A percentile compares a stretch with the other conserved stretches of the same genome.
Conservation (phyloP, 2,329 filamentous ascomycete species). For the Sphaerostilbella broomeana region DNA sequence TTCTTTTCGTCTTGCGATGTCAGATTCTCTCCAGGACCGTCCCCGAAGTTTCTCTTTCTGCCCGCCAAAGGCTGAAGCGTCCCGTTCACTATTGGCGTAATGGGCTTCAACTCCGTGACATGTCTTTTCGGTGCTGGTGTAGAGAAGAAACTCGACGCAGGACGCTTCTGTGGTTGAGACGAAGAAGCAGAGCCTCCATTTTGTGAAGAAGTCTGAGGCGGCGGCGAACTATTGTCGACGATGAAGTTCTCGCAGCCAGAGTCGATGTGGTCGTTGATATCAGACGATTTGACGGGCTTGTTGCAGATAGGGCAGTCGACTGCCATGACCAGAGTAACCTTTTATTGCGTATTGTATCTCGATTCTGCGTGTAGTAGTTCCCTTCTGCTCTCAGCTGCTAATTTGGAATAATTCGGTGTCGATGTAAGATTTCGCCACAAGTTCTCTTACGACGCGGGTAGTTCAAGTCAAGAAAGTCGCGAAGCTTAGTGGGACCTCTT, state of each 20-base stretch:
- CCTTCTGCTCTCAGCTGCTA: no score
- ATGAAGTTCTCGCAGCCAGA: constrained; percentile 67
- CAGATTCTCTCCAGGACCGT: constrained; percentile 39
- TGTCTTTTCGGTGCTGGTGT: constrained; percentile 53
- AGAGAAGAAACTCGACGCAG: constrained; percentile 54
- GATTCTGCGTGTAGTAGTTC: neutral
- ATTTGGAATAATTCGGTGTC: no score
- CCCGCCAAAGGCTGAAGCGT: constrained; percentile 27
- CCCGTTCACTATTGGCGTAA: constrained; percentile 30
- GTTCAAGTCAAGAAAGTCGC: no score
- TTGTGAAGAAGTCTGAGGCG: constrained; percentile 26
- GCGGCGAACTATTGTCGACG: constrained; percentile 39
- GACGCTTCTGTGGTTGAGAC: constrained; percentile 43
- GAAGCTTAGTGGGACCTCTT: neutral
- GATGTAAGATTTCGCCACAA: neutral
- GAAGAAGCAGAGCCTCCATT: constrained; percentile 21
- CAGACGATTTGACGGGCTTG: constrained; percentile 60
- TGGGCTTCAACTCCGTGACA: constrained; percentile 24
- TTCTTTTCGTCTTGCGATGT: constrained; percentile 2
- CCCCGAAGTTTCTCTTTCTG: constrained; percentile 48
- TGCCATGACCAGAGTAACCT: constrained; percentile 12
- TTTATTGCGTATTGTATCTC: neutral
- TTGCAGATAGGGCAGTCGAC: constrained; percentile 77
- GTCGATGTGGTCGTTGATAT: constrained; percentile 90
- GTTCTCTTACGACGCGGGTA: neutral